Evolutionary conservation across 2,329 filamentous ascomycete species (phyloP), one percentile per base, ranked within the genome.

Genomic region (Trichoderma cornu-damae): DNA sequence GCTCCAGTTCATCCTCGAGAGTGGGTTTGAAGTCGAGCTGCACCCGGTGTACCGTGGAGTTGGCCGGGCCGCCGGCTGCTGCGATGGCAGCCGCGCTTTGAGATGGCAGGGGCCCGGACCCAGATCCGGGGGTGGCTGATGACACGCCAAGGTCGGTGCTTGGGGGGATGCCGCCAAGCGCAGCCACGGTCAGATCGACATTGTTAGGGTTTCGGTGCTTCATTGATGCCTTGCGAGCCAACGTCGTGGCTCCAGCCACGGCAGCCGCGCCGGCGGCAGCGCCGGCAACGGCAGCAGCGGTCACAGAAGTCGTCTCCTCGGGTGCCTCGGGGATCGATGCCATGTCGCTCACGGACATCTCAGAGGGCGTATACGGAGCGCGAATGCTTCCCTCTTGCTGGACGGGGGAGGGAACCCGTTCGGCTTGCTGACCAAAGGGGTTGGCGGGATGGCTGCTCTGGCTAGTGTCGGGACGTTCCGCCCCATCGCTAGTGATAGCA

Each of bases 11-110:
- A 68, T 99, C 94, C 5, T 90, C 88, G 80, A 97, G 87, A 3
- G 89, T 93, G 24, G 94, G 92, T 70, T 85, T 88, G 73, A 97
- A 99, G 72, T 96, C 92, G 64, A 97, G 84, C 71, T 96, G 90
- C 32, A 97, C 90, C 61, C 94, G 90, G 72, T 97, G 88, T 56
- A 97, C 92, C 63, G 89, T 72, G 57, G 82, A 77, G 61, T 78
- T 74, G 35, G 75, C 68, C 20, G 85, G 83, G 16, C 83, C 84
- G 57, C 81, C 83, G 43, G 83, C 82, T 50, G 81, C 82, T 11
- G 81, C 82, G 63, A 86, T 86, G 42, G 81, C 84, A 9, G 79
- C 80, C 42, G 81, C 83, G 32, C 79, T 76, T 37, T 57, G 55
- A 35, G 59, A 58, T 34, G 47, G 48, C 68, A 74, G 35, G 72